These are phyloP conservation scores for Metschnikowia reukaufii DNA, from an alignment of 805 yeast species.

Conservation along the genomic window DNA sequence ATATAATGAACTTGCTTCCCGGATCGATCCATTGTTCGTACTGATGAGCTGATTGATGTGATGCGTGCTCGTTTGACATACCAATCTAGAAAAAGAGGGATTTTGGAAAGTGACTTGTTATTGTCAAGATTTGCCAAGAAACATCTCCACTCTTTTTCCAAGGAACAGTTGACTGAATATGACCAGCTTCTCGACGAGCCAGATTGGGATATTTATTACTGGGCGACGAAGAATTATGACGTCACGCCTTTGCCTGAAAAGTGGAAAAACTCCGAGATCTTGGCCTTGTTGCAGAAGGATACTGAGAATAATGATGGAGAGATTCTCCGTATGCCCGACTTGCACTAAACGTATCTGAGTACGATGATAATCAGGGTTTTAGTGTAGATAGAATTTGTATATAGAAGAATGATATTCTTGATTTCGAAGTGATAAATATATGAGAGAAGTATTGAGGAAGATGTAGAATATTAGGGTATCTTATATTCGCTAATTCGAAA, in stretches of 20 bases:
- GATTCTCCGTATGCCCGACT: constrained; percentile 82
- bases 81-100: constrained; percentile 94
- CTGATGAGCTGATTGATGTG: constrained; percentile 66
- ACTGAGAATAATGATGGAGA: constrained; percentile 71
- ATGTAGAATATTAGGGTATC: no score
- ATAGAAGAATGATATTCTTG: no score
- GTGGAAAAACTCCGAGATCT: constrained; percentile 71
- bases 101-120: constrained; percentile 86
- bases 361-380: background rate
- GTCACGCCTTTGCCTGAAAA: constrained; percentile 84
- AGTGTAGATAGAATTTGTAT: background rate
- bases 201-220: constrained; percentile 99
- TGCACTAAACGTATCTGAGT: constrained; percentile 16
- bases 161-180: constrained; percentile 77
- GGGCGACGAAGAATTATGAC: constrained; percentile 86
- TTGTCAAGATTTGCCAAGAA: constrained; percentile 82
- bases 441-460: no score
- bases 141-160: constrained; percentile 57
- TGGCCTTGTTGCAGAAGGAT: constrained; percentile 65
- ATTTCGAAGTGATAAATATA: no score
- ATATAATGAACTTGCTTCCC: constrained; percentile 50
- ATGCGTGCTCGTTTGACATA: constrained; percentile 87
- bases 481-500: no score
- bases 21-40: constrained; percentile 79
- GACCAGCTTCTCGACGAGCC: constrained; percentile 84